Evolutionary conservation across 83 land plant species (phyloP), one percentile per base, ranked within the genome.

Genomic region (Larix sibirica): DNA sequence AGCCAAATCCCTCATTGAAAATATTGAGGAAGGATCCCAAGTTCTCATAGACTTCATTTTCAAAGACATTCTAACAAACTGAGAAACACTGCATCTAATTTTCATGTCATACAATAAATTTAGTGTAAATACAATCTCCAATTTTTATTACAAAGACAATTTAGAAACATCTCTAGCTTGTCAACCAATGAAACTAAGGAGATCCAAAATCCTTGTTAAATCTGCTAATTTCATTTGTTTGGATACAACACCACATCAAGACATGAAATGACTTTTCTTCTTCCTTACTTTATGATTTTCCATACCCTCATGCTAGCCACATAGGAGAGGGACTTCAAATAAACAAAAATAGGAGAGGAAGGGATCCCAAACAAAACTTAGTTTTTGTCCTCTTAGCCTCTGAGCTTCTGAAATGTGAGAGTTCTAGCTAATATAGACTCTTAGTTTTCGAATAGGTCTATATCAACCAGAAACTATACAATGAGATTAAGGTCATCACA

Each of bases 311-410:
- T 18, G 78, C 3, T 75, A 75, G 16, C 14, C 20, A 50, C 13
- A 21, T 47, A 47, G 59, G 54, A 24, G 13, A 75, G 18, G 10
- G 59, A 50, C 7, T 31, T 26, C 12, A 44, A 75, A 4, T 23
- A 26, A 47, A 47, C 78, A 75, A 75, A 75, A 75, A 75, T 13
- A 18, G 28, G 78, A 50, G 54, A 75, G 28, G 23, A 75, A 70
- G 21, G 4, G 50, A 26, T 26, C 61, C 18, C 60, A 58, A 23
- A 54, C 2, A 50, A 24, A 54, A 12, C 20, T 54, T 18, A 47
- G 60, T 18, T 76, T 54, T 36, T 12, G 28, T 0, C 33, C 24
- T 54, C 26, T 50, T 26, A 44, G n/a, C 44, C 58, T 74, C 17
- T 21, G 23, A 44, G 26, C 17, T 50, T 74, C 14, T 10, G 16